Evolutionary conservation across 768 basidiomycete genomes (phyloP), one percentile per base, ranked within the genome.

Genomic region (Rhodotorula graminis): DNA sequence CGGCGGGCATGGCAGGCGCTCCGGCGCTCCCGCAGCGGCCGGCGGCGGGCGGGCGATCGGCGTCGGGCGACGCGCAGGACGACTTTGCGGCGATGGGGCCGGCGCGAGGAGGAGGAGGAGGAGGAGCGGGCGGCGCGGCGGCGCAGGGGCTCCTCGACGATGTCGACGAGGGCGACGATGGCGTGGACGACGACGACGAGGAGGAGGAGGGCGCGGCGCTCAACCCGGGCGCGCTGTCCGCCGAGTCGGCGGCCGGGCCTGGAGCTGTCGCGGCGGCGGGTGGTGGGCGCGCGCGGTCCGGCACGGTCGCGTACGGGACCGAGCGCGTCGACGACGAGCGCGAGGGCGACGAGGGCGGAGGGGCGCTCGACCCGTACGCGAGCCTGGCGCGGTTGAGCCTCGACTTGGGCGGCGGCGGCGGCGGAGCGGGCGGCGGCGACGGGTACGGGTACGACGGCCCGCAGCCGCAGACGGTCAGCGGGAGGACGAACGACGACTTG

Each of bases 171-270:
- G 40, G 8, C 23, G 68, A 70, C n/a, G 74, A 75, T 3, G 71
- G 58, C 19, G 67, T 72, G 37, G 71, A 62, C 19, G 67, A 75
- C 14, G 71, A 66, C 47, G 71, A 76, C n/a, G 74, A 76, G 10
- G 74, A 75, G n/a, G 73, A 62, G 25, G 74, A 63, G 50, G 74
- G 67, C 7, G 62, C 65, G 52, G 74, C 74, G 55, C 55, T 76
- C 27, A 75, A 75, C 68, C 74, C 74, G 4, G 42, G 47, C 37
- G 11, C 46, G 37, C 57, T 23, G 37, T 33, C 47, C 3, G 12
- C 47, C 47, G 18, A 19, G 19, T 21, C 40, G 64, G 46, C 37
- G 37, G 9, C 37, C 5, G 37, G 5, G 37, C 5, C 5, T 9
- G 37, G 29, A 4, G 23, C 46, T 6, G 46, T 25, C 3, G 47